Conservation (phyloP, 2,329 filamentous ascomycete genomes). For the Hypoxylon sp. region DNA sequence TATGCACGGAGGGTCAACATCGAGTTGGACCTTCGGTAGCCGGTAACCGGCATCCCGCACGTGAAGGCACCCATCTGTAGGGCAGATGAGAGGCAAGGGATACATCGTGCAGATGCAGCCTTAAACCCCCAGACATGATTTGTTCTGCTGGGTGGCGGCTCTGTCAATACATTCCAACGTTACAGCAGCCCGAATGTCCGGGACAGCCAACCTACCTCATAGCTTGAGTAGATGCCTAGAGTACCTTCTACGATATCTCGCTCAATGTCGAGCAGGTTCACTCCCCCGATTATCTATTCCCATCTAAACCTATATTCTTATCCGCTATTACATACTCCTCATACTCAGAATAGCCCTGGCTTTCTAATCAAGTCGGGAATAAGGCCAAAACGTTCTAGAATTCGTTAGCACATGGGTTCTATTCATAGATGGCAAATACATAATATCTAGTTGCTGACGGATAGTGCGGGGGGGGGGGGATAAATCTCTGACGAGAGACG, state of each 20-base stretch:
- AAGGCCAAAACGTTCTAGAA: background rate
- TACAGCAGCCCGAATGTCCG: slow-evolving; percentile 1
- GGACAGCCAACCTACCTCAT: background rate
- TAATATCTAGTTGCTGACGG: slow-evolving; percentile 19
- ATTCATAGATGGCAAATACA: slow-evolving; percentile 13
- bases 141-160: slow-evolving; percentile 1
- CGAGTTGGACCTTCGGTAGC: slow-evolving; percentile 8
- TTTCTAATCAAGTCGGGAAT: slow-evolving; percentile 3
- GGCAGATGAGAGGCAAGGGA: slow-evolving; percentile 14
- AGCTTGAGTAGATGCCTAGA: background rate
- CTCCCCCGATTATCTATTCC: background rate
- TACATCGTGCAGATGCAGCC: slow-evolving; percentile 30
- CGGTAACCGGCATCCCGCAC: slow-evolving; percentile 10
- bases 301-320: background rate
- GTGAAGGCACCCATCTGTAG: slow-evolving; percentile 1
- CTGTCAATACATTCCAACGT: background rate
- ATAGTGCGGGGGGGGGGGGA: slow-evolving; percentile 19
- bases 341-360: background rate
- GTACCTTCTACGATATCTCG: background rate
- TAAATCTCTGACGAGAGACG: slow-evolving; percentile 30
- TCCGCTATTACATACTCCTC: background rate
- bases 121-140: slow-evolving; percentile 10
- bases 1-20: background rate
- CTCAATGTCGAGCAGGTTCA: background rate
- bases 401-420: slow-evolving; percentile 26